Percentiles rank a stretch among this genome's conserved stretches.
Conservation (phyloP, 164 flowering plant species). For the Santalum album region DNA sequence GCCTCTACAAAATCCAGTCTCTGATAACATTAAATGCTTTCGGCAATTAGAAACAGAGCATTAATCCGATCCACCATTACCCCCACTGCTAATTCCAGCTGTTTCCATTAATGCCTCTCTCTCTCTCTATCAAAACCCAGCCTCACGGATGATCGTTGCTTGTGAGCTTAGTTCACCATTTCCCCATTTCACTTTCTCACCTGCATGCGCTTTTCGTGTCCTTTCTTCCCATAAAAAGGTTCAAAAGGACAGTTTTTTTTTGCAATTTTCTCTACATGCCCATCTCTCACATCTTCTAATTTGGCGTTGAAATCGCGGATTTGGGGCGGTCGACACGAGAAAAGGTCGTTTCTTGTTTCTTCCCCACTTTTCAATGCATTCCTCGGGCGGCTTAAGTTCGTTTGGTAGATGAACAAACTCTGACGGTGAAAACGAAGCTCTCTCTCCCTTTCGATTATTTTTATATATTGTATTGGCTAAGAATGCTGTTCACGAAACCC, state of each 20-base stretch:
- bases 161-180: neutral
- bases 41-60: too few relatives aligned
- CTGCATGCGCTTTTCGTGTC: neutral
- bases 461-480: neutral
- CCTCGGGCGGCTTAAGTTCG: neutral
- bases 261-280: too few relatives aligned
- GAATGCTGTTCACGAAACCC: neutral
- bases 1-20: too few relatives aligned
- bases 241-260: too few relatives aligned
- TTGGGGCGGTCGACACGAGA: constrained; percentile 12
- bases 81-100: constrained; percentile 7
- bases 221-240: neutral
- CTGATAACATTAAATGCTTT: too few relatives aligned
- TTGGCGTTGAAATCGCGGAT: neutral
- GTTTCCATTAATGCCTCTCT: constrained; percentile 18
- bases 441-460: neutral
- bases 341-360: constrained; percentile 7
- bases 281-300: neutral
- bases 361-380: neutral
- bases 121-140: neutral
- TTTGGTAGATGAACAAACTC: constrained; percentile 38
- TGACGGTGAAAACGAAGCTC: constrained; percentile 26
- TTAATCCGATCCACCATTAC: too few relatives aligned
- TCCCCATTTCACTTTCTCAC: constrained; percentile 1
- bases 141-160: neutral